Percentiles rank a stretch among this genome's conserved stretches.
These are phyloP conservation scores for Closterium sp. DNA, from an alignment of 139 green algal species.

Conservation along the genomic window DNA sequence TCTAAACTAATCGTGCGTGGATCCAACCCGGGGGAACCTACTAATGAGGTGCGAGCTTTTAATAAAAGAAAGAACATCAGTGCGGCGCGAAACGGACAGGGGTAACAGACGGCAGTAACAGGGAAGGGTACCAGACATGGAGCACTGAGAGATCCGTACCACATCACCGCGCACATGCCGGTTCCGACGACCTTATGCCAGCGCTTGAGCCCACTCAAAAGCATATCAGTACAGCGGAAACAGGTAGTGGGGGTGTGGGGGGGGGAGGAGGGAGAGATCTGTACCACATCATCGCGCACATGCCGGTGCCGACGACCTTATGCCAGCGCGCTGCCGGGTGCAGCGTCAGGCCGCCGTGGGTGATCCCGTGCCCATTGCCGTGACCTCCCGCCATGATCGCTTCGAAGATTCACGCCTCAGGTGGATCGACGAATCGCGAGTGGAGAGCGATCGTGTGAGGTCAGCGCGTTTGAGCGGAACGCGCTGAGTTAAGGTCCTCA, in stretches of 20 bases:
- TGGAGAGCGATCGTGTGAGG: not conserved
- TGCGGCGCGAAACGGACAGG: not conserved
- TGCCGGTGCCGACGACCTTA: slow-evolving; percentile 52
- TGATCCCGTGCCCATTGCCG: slow-evolving; percentile 50
- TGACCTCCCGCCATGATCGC: slow-evolving; percentile 25
- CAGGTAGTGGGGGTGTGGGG: no score
- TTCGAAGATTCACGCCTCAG: not conserved
- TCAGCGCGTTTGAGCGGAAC: not conserved
- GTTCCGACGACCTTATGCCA: slow-evolving; percentile 45
- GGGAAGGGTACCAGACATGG: not conserved
- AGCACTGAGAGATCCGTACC: slow-evolving; percentile 19
- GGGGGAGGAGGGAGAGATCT: no score
- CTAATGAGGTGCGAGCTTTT: no score
- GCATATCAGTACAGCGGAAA: no score
- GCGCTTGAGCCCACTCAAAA: no score
- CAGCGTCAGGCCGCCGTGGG: slow-evolving; percentile 66
- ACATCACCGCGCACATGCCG: slow-evolving; percentile 69
- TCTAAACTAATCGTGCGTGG: no score
- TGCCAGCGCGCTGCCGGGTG: slow-evolving; percentile 64
- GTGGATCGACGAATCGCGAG: not conserved
- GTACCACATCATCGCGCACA: slow-evolving; percentile 70
- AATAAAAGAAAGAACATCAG: no score
- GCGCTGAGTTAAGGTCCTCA: not conserved
- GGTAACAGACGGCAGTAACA: not conserved
- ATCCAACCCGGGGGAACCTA: not conserved